These are phyloP conservation scores for Collybia mongolica DNA, from an alignment of 768 basidiomycete genomes.

Conservation along the genomic window DNA sequence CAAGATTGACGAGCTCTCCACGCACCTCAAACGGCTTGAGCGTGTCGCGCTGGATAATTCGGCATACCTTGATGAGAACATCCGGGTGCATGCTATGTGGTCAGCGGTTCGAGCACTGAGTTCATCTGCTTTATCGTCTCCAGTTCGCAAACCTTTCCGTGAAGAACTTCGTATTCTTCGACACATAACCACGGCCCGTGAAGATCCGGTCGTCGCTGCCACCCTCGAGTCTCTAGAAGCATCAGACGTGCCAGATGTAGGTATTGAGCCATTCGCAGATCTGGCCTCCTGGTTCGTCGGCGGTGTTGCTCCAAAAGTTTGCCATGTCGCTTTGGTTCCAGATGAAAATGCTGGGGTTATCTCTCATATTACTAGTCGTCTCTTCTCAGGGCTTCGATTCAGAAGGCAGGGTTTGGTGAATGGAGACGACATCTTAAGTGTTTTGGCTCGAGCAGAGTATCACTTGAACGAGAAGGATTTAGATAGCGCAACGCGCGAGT, in stretches of 20 bases:
- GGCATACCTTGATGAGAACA: slow-evolving; percentile 87
- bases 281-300: slow-evolving; percentile 89
- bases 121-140: slow-evolving; percentile 60
- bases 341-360: slow-evolving; percentile 87
- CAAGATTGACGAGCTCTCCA: slow-evolving; percentile 90
- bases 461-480: slow-evolving; percentile 91
- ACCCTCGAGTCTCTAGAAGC: slow-evolving; percentile 68
- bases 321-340: slow-evolving; percentile 90
- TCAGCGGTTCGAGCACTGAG: slow-evolving; percentile 83
- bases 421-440: slow-evolving; percentile 84
- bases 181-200: slow-evolving; percentile 66
- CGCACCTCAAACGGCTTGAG: slow-evolving; percentile 88
- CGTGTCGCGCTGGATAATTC: slow-evolving; percentile 91
- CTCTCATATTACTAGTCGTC: slow-evolving; percentile 80
- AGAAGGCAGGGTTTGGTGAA: slow-evolving; percentile 74
- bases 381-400: slow-evolving; percentile 76
- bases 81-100: slow-evolving; percentile 90
- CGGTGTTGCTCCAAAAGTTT: slow-evolving; percentile 80
- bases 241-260: slow-evolving; percentile 74
- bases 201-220: slow-evolving; percentile 65
- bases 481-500: slow-evolving; percentile 83
- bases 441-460: slow-evolving; percentile 86
- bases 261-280: slow-evolving; percentile 86
- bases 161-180: slow-evolving; percentile 84
- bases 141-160: slow-evolving; percentile 80